These are phyloP conservation scores for Neodidymelliopsis sp. DNA, from an alignment of 2,329 filamentous ascomycete species.

Conservation along the genomic window DNA sequence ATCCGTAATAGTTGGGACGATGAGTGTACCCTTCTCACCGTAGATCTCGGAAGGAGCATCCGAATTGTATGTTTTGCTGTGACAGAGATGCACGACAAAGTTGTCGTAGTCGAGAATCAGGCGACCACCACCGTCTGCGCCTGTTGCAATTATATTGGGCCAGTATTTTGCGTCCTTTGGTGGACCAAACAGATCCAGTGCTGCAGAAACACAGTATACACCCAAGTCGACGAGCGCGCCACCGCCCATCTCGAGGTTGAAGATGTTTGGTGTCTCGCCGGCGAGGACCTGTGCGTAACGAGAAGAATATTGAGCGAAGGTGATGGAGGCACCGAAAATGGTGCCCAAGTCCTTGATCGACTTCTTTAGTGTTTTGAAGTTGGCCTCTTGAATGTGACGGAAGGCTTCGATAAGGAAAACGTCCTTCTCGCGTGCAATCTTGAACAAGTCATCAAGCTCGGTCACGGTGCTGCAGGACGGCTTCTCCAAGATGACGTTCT, in stretches of 20 bases:
- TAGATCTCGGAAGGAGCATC: conserved; percentile 56
- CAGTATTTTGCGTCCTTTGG: conserved; percentile 53
- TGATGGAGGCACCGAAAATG: conserved; percentile 55
- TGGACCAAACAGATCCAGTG: conserved; percentile 57
- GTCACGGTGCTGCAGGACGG: conserved; percentile 53
- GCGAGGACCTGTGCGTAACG: conserved; percentile 57
- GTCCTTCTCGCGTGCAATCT: conserved; percentile 49
- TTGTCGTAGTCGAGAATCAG: conserved; percentile 54
- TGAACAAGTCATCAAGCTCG: conserved; percentile 55
- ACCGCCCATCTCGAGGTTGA: conserved; percentile 56
- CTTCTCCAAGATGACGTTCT: conserved; percentile 61
- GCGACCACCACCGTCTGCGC: conserved; percentile 57
- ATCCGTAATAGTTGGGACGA: conserved; percentile 55
- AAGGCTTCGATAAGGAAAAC: conserved; percentile 58
- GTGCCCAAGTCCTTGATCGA: conserved; percentile 50
- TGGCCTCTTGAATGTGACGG: conserved; percentile 59
- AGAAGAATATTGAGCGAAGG: conserved; percentile 54
- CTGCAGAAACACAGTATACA: conserved; percentile 57
- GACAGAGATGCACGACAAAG: conserved; percentile 55
- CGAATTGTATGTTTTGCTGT: conserved; percentile 55
- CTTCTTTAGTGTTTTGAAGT: conserved; percentile 55
- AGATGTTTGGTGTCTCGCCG: conserved; percentile 58
- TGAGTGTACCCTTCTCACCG: conserved; percentile 57
- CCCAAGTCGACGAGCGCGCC: conserved; percentile 59
- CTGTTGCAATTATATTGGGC: conserved; percentile 54